A percentile compares a stretch with the other conserved stretches of the same genome.
Evolutionary conservation across 1,139 yeast species (phyloP).

Genomic region (Groenewaldozyma sp.): DNA sequence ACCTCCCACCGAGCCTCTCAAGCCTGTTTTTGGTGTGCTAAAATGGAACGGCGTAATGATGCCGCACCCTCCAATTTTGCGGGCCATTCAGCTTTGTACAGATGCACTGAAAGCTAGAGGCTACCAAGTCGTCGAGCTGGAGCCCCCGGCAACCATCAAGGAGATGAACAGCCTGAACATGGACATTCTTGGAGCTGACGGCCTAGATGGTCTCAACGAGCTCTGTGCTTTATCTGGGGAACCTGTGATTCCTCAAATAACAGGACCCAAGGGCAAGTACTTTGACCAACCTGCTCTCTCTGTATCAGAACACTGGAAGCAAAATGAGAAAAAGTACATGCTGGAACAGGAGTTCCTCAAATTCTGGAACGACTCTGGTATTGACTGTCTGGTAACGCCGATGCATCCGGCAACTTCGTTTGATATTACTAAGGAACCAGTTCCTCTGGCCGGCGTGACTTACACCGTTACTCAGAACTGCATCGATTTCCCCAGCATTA

Average conservation of each 20-base stretch:
- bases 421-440: constrained; percentile 13
- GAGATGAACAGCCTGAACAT: constrained; percentile 6
- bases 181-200: constrained; percentile 15
- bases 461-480: constrained; percentile 41
- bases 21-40: constrained; percentile 30
- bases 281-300: constrained; percentile 12
- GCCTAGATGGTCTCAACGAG: constrained; percentile 24
- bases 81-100: constrained; percentile 25
- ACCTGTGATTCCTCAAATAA: constrained; percentile 31
- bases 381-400: constrained; percentile 43
- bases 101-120: constrained; percentile 26
- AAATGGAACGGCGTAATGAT: constrained; percentile 24
- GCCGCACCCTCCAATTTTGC: constrained; percentile 37
- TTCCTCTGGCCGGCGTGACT: constrained; percentile 20
- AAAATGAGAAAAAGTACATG: constrained; percentile 32
- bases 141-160: constrained; percentile 27
- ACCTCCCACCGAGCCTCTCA: constrained; percentile 26
- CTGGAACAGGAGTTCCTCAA: constrained; percentile 30
- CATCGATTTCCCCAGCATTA: constrained; percentile 37
- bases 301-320: constrained; percentile 39
- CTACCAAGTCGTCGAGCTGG: constrained; percentile 37
- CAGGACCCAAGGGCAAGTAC: constrained; percentile 6
- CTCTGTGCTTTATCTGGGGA: constrained; percentile 32
- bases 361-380: constrained; percentile 32
- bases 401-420: constrained; percentile 43